A percentile compares a stretch with the other conserved stretches of the same genome.
Evolutionary conservation across 1,139 yeast genomes (phyloP).

Genomic region (Yamadazyma atmosphaerica): DNA sequence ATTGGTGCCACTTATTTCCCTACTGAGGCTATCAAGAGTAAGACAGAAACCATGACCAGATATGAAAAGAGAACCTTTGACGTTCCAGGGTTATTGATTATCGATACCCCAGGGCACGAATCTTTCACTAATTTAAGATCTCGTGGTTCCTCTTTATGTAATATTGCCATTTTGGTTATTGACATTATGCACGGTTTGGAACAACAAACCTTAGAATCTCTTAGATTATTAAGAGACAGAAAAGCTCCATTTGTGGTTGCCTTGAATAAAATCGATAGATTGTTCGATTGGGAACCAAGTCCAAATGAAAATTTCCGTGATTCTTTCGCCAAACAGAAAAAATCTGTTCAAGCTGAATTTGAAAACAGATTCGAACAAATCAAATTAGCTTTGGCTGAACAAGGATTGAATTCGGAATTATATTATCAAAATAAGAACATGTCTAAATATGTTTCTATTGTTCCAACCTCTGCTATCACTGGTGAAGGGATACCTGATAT

Average conservation of each 20-base stretch:
- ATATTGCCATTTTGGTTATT: slow-evolving; percentile 95
- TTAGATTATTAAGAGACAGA: slow-evolving; percentile 87
- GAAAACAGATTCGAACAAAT: slow-evolving; percentile 84
- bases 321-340: slow-evolving; percentile 77
- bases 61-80: slow-evolving; percentile 85
- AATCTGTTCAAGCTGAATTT: slow-evolving; percentile 89
- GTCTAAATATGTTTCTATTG: slow-evolving; percentile 90
- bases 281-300: slow-evolving; percentile 87
- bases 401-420: slow-evolving; percentile 95
- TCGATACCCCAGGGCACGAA: slow-evolving; percentile 99
- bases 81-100: slow-evolving; percentile 94
- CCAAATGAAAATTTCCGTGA: slow-evolving; percentile 97
- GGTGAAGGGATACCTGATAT: slow-evolving; percentile 99
- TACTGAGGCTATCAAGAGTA: slow-evolving; percentile 85
- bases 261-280: slow-evolving; percentile 93
- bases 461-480: slow-evolving; percentile 97
- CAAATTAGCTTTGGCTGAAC: slow-evolving; percentile 92
- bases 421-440: slow-evolving; percentile 93
- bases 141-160: slow-evolving; percentile 98
- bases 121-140: slow-evolving; percentile 96
- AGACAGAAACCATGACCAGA: slow-evolving; percentile 87
- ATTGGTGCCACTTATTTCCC: slow-evolving; percentile 99
- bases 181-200: slow-evolving; percentile 99
- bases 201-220: slow-evolving; percentile 95
- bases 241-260: slow-evolving; percentile 98